Conservation (phyloP, 2,329 filamentous ascomycete genomes). For the Penicillium sp. region DNA sequence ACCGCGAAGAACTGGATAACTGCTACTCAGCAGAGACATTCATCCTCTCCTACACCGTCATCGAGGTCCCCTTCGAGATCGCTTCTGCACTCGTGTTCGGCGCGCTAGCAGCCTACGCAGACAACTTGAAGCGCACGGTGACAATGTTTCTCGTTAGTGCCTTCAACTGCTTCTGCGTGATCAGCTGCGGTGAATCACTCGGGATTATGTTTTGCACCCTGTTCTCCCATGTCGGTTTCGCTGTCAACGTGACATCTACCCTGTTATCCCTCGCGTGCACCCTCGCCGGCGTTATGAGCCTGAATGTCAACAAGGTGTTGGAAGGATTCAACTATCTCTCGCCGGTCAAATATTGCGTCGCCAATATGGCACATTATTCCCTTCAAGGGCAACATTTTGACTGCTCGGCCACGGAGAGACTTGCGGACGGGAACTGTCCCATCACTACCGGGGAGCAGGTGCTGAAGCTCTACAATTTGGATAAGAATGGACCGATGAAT, state of each 20-base stretch:
- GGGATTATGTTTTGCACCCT: slow-evolving; percentile 81
- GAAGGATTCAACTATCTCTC: slow-evolving; percentile 68
- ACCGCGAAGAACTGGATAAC: slow-evolving; percentile 72
- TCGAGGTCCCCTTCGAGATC: slow-evolving; percentile 73
- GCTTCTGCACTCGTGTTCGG: slow-evolving; percentile 66
- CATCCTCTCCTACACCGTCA: slow-evolving; percentile 66
- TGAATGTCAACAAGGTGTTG: slow-evolving; percentile 67
- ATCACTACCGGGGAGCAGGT: slow-evolving; percentile 68
- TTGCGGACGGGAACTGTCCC: slow-evolving; percentile 63
- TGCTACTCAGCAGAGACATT: slow-evolving; percentile 73
- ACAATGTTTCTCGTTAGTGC: slow-evolving; percentile 67
- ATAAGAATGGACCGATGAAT: slow-evolving; percentile 62
- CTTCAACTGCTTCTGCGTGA: slow-evolving; percentile 71
- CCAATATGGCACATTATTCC: slow-evolving; percentile 67
- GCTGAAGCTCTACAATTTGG: slow-evolving; percentile 65
- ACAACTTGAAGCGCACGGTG: slow-evolving; percentile 63
- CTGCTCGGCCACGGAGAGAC: slow-evolving; percentile 61
- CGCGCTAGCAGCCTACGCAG: slow-evolving; percentile 63
- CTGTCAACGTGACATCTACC: slow-evolving; percentile 70
- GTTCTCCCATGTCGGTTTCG: slow-evolving; percentile 73
- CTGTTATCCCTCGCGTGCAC: slow-evolving; percentile 69
- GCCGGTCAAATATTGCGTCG: slow-evolving; percentile 70
- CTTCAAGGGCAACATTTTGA: slow-evolving; percentile 63
- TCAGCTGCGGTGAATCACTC: slow-evolving; percentile 72
- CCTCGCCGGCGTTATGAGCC: slow-evolving; percentile 71